Evolutionary conservation across 192 early-diverging fungal genomes (phyloP).

Genomic region (Gigaspora rosea): DNA sequence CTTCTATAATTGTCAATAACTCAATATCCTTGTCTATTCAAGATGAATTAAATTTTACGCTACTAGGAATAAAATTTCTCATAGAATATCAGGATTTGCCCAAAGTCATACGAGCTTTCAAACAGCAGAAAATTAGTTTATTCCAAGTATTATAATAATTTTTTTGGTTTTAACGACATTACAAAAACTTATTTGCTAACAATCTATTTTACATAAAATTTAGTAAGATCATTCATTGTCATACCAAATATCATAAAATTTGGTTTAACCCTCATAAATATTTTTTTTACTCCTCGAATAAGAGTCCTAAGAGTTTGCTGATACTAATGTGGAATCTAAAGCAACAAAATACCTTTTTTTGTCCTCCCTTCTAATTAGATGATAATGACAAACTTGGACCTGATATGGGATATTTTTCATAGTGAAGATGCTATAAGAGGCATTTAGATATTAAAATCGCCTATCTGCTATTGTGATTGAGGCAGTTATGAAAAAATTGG

Average conservation of each 20-base stretch:
- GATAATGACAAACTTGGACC: background rate
- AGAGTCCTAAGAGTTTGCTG: no score
- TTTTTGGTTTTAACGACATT: background rate
- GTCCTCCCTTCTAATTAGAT: slow-evolving; percentile 14
- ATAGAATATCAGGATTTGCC: no score
- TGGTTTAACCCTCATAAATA: background rate
- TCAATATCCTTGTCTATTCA: no score
- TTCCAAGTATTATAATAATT: no score
- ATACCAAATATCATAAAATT: background rate
- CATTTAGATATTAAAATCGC: background rate
- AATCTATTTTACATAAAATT: background rate
- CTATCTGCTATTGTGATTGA: background rate
- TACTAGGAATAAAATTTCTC: no score
- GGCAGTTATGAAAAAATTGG: background rate
- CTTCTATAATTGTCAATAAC: no score
- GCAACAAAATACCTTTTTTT: background rate
- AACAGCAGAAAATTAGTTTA: no score
- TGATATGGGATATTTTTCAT: background rate
- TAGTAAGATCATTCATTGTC: background rate
- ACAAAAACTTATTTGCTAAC: background rate
- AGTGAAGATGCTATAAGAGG: slow-evolving; percentile 1
- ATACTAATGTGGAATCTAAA: background rate
- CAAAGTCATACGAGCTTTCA: no score
- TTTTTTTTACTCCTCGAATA: background rate
- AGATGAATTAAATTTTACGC: no score